A percentile compares a stretch with the other conserved stretches of the same genome.
phyloP scores from a whole-genome alignment of 2,329 filamentous ascomycete genomes.

The Rutstroemia sydowiana region DNA sequence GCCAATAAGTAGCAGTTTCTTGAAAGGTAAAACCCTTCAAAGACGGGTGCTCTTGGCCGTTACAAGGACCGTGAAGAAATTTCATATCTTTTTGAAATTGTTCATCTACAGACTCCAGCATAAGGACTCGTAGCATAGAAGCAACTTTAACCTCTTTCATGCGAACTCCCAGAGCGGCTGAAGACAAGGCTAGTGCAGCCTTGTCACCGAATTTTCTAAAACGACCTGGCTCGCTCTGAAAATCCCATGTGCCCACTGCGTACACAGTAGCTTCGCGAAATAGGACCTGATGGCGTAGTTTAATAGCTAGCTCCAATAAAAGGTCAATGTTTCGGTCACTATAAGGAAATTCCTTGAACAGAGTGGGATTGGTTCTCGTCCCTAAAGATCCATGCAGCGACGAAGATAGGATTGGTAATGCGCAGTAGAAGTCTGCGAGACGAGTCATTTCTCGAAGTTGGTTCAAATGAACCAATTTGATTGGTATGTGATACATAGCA shows the following conservation, averaged over 20 bases:
- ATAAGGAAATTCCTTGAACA: background rate
- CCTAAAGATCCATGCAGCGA: background rate
- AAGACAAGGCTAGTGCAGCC: background rate
- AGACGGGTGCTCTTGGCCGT: no score
- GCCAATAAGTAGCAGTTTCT: no score
- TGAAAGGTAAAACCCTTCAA: no score
- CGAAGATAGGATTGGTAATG: slow-evolving; percentile 5
- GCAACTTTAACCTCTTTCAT: background rate
- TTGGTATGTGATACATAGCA: slow-evolving; percentile 13
- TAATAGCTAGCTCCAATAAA: background rate
- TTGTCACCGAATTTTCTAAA: background rate
- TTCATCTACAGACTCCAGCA: no score
- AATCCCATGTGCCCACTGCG: background rate
- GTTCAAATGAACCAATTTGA: background rate
- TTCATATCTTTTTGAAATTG: no score
- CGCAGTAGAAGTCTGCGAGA: slow-evolving; percentile 14
- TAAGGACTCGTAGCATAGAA: no score
- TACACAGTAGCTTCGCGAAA: background rate
- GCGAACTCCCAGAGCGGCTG: background rate
- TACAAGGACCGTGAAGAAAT: no score
- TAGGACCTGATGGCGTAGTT: background rate
- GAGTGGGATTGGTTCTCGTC: background rate
- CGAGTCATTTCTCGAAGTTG: slow-evolving; percentile 7
- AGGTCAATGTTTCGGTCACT: no score
- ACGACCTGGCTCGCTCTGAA: background rate